Percentiles rank a stretch among this genome's conserved stretches.
phyloP scores from a whole-genome alignment of 192 early-diverging fungal species.

The Entomortierella beljakovae region DNA sequence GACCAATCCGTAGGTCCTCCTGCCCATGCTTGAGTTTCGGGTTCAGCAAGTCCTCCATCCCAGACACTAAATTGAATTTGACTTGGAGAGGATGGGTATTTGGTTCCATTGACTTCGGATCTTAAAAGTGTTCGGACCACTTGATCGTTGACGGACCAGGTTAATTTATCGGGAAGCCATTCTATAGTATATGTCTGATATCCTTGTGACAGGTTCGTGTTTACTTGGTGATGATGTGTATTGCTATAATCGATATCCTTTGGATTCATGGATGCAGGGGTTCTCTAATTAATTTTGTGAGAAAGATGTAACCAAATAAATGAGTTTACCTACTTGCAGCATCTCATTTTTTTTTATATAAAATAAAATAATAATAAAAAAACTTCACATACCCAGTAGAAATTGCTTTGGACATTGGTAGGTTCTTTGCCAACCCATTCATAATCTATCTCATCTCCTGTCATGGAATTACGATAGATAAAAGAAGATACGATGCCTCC shows the following conservation, averaged over 20 bases:
- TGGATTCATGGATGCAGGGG: slow-evolving; percentile 44
- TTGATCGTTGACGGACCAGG: slow-evolving; percentile 68
- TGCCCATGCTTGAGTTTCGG: slow-evolving; percentile 69
- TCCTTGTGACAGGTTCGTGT: slow-evolving; percentile 54
- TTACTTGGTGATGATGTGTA: slow-evolving; percentile 35
- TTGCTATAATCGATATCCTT: slow-evolving; percentile 48
- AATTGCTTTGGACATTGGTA: slow-evolving; percentile 54
- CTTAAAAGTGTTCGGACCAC: slow-evolving; percentile 59
- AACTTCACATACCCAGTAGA: slow-evolving; percentile 22
- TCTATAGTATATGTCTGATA: slow-evolving; percentile 72
- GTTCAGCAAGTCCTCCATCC: slow-evolving; percentile 68
- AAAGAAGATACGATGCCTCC: slow-evolving; percentile 65
- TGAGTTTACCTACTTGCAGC: neutral
- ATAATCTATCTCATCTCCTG: slow-evolving; percentile 71
- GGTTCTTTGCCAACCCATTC: slow-evolving; percentile 72
- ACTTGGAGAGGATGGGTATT: slow-evolving; percentile 63
- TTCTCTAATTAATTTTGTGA: slow-evolving; percentile 21
- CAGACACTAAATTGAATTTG: slow-evolving; percentile 73
- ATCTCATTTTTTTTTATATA: neutral
- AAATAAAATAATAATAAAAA: neutral
- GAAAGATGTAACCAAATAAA: neutral
- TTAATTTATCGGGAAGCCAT: slow-evolving; percentile 61
- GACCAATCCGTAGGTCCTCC: slow-evolving; percentile 69
- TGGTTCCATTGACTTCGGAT: slow-evolving; percentile 57
- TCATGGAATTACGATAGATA: slow-evolving; percentile 57